Base-by-base conservation (phyloP, 169 alveolate species). In the Eimeria sp. region DNA sequence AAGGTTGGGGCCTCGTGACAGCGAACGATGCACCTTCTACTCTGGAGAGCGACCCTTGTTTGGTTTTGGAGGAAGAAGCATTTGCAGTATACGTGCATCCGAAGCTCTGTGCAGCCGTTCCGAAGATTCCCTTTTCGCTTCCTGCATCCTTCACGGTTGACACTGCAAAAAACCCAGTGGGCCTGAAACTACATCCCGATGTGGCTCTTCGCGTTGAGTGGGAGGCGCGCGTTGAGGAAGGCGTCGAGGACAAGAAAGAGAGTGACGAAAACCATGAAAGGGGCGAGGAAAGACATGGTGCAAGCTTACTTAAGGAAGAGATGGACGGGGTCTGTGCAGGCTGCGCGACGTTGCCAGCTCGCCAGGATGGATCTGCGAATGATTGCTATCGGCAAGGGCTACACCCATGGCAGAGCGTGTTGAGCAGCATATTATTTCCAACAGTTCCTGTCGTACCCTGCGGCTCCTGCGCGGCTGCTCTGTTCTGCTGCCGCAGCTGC, bases 1-100 rank as follows among this genome's bases (percentile, higher is more conserved):
- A 83, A 57, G 91, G 91, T 10, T 58, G 75, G 75, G 57, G 91
- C 43, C 27, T 83, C 61, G 75, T 83, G 91, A 83, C 91, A 5
- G 73, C 76, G 20, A 34, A 83, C 76, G 51, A 20, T n/a, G 76
- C 30, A 0, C 57, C 16, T 54, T 54, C 51, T 51, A 13, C 27
- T 14, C 76, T 18, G 25, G 91, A 83, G 40, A 45, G 30, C 30
- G 91, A 83, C 40, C 57, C 72, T 22, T 51, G 40, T 30, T 40
- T 83, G 63, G 91, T 83, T 20, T 83, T 83, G 91, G 91, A 83
- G 58, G 91, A 83, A 58, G 76, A 83, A 57, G 91, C 91, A 27
- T 57, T 83, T 83, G 91, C 91, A 10, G 91, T 83, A 30, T 83
- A 30, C 57, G 91, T 83, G 47, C 91, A 83, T 54, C 91, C 91